phyloP scores from a whole-genome alignment of 164 flowering plant genomes.

The Piper longum region DNA sequence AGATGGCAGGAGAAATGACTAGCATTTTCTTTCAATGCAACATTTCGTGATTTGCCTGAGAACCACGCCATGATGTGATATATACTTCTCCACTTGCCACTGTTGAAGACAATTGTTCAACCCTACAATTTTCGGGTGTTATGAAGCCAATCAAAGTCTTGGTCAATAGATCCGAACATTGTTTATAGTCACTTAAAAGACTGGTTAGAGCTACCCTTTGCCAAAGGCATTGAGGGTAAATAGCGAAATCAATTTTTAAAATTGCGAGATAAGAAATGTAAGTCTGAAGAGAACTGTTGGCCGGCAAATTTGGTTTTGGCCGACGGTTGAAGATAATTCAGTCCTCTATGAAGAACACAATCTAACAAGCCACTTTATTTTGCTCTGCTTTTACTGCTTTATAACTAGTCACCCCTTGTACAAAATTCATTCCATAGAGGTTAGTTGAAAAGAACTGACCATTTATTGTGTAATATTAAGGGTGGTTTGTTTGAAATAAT shows the following conservation, averaged over 20 bases:
- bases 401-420: background rate
- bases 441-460: background rate
- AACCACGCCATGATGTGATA: background rate
- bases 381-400: background rate
- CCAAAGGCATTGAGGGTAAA: background rate
- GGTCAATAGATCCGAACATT: no score
- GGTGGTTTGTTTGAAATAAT: no score
- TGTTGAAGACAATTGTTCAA: background rate
- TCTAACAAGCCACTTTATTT: background rate
- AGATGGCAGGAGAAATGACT: constrained; percentile 56
- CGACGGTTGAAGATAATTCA: background rate
- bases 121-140: background rate
- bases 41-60: background rate
- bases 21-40: constrained; percentile 13
- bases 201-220: background rate
- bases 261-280: background rate
- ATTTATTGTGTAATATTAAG: background rate
- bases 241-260: background rate
- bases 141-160: no score
- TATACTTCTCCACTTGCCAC: background rate
- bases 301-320: background rate
- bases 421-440: background rate
- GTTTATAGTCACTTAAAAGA: background rate
- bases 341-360: background rate
- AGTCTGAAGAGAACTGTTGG: background rate